Conservation (phyloP, 2,329 filamentous ascomycete genomes). For the Microdochium nivale region DNA sequence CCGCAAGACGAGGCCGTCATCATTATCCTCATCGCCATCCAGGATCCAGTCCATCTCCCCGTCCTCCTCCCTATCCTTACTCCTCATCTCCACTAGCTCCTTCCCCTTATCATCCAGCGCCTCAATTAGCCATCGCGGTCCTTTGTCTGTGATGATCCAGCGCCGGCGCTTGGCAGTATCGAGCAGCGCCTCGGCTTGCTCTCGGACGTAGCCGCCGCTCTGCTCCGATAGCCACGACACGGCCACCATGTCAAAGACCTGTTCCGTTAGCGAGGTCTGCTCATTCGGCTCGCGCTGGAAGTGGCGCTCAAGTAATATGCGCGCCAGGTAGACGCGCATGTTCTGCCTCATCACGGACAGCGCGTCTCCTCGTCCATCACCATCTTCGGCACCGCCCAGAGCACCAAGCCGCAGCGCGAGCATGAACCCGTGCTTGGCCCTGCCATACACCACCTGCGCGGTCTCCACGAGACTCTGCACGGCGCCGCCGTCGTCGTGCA, state of each 20-base stretch:
- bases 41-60: background rate
- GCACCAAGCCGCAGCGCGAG: background rate
- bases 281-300: background rate
- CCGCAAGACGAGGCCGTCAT: too few species aligned
- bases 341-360: background rate
- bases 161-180: background rate
- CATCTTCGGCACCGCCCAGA: background rate
- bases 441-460: background rate
- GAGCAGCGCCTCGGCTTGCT: background rate
- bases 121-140: background rate
- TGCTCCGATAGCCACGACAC: background rate
- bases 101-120: background rate
- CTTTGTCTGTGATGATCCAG: background rate
- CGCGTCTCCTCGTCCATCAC: background rate
- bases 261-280: background rate
- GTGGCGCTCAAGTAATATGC: background rate
- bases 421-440: background rate
- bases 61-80: background rate
- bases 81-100: background rate
- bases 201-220: background rate
- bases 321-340: background rate
- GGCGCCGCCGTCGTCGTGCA: background rate
- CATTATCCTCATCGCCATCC: background rate
- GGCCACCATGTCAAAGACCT: background rate
- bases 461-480: background rate